phyloP scores from a whole-genome alignment of 352 stramenopile genomes.

The Thalassiosira exigua region DNA sequence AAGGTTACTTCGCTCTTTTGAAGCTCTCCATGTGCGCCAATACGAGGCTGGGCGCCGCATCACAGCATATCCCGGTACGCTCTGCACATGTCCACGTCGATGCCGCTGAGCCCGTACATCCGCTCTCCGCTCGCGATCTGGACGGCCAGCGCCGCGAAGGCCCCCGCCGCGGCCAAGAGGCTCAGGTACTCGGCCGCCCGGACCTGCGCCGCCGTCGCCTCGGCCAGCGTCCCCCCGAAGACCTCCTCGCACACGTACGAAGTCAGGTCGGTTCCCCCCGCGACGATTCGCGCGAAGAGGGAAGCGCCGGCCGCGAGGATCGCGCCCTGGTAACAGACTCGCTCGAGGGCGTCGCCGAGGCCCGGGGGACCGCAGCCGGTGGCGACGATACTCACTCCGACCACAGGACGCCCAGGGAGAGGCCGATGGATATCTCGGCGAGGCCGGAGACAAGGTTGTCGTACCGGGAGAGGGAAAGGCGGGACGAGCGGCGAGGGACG shows the following conservation, averaged over 20 bases:
- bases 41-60: too few relatives aligned
- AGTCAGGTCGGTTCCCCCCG: conserved; percentile 5
- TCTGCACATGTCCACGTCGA: conserved; percentile 65
- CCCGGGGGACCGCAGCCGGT: conserved; percentile 60
- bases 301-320: conserved; percentile 48
- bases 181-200: conserved; percentile 44
- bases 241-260: not conserved
- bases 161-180: conserved; percentile 40
- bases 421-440: too few relatives aligned
- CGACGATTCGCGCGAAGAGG: conserved; percentile 58
- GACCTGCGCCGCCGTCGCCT: not conserved
- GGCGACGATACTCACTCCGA: too few relatives aligned
- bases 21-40: too few relatives aligned
- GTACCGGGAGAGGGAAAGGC: too few relatives aligned
- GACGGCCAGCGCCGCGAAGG: conserved; percentile 48
- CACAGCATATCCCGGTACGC: too few relatives aligned
- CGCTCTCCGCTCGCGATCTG: conserved; percentile 44
- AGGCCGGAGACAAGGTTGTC: too few relatives aligned
- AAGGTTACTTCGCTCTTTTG: too few relatives aligned
- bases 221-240: not conserved
- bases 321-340: conserved; percentile 59
- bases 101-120: conserved; percentile 65
- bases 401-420: too few relatives aligned
- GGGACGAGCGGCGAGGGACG: too few relatives aligned
- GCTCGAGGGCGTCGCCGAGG: conserved; percentile 54